phyloP scores from a whole-genome alignment of 495 filamentous ascomycete genomes.

The Lichenothelia convexa region DNA sequence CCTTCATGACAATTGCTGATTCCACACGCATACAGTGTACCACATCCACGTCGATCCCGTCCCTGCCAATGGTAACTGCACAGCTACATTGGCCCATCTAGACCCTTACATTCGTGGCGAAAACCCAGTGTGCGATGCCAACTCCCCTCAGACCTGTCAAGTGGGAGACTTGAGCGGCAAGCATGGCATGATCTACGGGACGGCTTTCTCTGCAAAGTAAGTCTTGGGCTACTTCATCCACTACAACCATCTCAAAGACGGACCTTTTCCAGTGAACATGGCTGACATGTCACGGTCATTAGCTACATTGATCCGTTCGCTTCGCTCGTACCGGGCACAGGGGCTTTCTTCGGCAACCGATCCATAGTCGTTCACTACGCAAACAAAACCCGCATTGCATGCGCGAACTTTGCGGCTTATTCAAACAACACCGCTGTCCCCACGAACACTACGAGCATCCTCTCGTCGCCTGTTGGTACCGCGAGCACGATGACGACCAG shows the following conservation, averaged over 20 bases:
- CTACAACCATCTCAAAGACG: not conserved
- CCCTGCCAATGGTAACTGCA: slow-evolving; percentile 61
- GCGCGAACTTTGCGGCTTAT: slow-evolving; percentile 51
- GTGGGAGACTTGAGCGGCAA: slow-evolving; percentile 76
- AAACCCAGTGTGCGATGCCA: slow-evolving; percentile 40
- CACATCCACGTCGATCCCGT: slow-evolving; percentile 66
- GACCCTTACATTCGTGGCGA: slow-evolving; percentile 51
- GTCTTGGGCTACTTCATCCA: not conserved
- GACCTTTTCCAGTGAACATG: slow-evolving; percentile 1
- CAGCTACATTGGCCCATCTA: slow-evolving; percentile 45
- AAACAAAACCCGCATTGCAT: slow-evolving; percentile 53
- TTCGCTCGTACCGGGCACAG: slow-evolving; percentile 33
- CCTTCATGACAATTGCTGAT: not conserved
- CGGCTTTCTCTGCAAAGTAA: slow-evolving; percentile 19
- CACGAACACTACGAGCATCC: too few species aligned
- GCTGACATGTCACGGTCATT: too few species aligned
- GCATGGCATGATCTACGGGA: slow-evolving; percentile 43
- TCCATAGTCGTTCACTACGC: slow-evolving; percentile 58
- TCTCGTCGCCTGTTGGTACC: too few species aligned
- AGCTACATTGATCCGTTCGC: slow-evolving; percentile 51
- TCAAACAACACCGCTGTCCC: too few species aligned
- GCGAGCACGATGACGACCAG: too few species aligned
- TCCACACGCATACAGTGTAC: slow-evolving; percentile 37
- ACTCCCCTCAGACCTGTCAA: slow-evolving; percentile 50
- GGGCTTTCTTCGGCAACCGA: slow-evolving; percentile 61